Evolutionary conservation across 495 filamentous ascomycete species (phyloP).

Genomic region (Talaromyces thailandensis): DNA sequence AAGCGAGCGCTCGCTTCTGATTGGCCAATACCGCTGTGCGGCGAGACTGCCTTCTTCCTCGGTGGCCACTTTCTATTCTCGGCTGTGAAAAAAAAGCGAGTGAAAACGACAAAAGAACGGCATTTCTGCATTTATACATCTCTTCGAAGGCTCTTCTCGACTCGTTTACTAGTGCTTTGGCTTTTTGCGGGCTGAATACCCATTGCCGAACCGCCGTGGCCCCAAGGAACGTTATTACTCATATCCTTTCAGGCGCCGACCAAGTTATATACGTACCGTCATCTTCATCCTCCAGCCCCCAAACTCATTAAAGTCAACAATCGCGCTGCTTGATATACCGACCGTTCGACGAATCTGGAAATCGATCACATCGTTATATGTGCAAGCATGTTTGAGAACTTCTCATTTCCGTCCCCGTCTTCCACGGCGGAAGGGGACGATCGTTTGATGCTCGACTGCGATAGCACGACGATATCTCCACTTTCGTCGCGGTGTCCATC

Average conservation of each 20-base stretch:
- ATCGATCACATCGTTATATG: background rate
- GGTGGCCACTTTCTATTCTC: background rate
- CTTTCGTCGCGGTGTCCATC: slow-evolving; percentile 39
- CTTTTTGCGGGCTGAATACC: background rate
- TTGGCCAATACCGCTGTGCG: background rate
- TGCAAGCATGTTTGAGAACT: slow-evolving; percentile 35
- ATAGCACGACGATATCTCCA: slow-evolving; percentile 33
- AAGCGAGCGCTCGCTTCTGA: background rate
- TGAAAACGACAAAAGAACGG: background rate
- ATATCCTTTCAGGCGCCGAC: background rate
- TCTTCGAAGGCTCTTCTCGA: background rate
- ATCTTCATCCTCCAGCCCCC: slow-evolving; percentile 2
- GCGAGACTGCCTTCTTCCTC: background rate
- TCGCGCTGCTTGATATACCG: background rate
- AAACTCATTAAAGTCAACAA: background rate
- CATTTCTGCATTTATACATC: background rate
- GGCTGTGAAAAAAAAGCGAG: background rate
- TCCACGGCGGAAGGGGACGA: slow-evolving; percentile 30
- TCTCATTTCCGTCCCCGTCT: slow-evolving; percentile 36
- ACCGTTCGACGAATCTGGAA: background rate
- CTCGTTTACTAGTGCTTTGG: background rate
- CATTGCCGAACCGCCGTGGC: background rate
- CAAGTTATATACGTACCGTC: background rate
- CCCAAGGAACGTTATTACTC: background rate
- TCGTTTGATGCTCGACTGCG: slow-evolving; percentile 28